phyloP scores from a whole-genome alignment of 1,284 basidiomycete species.

The Leccinum ambiguum region DNA sequence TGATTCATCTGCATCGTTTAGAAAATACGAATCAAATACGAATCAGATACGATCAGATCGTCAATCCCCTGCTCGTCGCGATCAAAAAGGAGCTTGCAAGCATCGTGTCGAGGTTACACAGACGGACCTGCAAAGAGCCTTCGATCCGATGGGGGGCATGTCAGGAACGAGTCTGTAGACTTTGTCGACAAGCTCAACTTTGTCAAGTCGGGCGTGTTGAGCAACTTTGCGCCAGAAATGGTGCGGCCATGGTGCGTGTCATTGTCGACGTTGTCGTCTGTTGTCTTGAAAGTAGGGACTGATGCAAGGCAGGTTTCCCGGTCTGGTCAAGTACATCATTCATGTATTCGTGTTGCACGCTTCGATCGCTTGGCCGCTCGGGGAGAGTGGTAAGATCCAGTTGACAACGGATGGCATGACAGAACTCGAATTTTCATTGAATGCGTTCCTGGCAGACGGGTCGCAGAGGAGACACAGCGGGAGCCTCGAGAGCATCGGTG shows the following conservation, averaged over 20 bases:
- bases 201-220: conserved; percentile 74
- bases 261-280: neutral
- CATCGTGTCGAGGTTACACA: conserved; percentile 80
- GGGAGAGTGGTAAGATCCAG: conserved; percentile 89
- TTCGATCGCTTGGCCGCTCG: conserved; percentile 83
- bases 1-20: too few relatives aligned
- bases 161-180: conserved; percentile 84
- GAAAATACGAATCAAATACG: too few relatives aligned
- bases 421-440: conserved; percentile 88
- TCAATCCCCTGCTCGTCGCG: too few relatives aligned
- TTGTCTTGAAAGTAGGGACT: neutral
- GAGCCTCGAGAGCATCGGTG: conserved; percentile 70
- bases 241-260: conserved; percentile 64
- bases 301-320: conserved; percentile 51
- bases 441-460: conserved; percentile 69
- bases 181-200: conserved; percentile 83
- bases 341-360: conserved; percentile 87
- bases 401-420: conserved; percentile 96
- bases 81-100: conserved; percentile 78
- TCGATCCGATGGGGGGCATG: conserved; percentile 63
- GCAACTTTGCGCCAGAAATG: conserved; percentile 72
- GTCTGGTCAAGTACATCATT: conserved; percentile 74
- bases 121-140: conserved; percentile 72
- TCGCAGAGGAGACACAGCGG: conserved; percentile 58
- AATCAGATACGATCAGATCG: too few relatives aligned